These are phyloP conservation scores for Dothistroma septosporum DNA, from an alignment of 2,329 filamentous ascomycete genomes.

Conservation along the genomic window DNA sequence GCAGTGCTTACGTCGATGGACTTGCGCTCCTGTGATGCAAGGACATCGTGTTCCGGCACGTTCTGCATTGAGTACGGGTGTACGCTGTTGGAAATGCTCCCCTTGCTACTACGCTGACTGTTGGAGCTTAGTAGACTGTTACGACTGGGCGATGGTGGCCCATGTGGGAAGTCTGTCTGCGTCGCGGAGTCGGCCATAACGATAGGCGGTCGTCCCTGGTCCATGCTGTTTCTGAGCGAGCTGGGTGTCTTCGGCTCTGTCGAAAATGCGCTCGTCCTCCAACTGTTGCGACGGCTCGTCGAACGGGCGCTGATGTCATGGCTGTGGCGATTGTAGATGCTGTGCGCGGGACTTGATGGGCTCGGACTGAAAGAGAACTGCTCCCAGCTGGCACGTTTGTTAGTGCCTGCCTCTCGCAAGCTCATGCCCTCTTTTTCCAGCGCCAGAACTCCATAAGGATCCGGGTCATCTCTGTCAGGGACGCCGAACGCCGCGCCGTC, in stretches of 20 bases:
- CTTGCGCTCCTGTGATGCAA: conserved; percentile 14
- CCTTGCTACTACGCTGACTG: conserved; percentile 25
- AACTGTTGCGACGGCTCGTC: conserved; percentile 61
- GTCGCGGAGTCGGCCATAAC: conserved; percentile 30
- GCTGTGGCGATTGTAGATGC: conserved; percentile 61
- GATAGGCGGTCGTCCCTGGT: conserved; percentile 17
- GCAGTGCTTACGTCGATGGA: conserved; percentile 13
- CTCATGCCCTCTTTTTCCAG: conserved; percentile 86
- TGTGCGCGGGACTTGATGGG: conserved; percentile 67
- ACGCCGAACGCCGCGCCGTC: conserved; percentile 64
- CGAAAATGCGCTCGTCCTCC: conserved; percentile 36
- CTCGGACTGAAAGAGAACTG: conserved; percentile 78
- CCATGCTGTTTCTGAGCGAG: conserved; percentile 31
- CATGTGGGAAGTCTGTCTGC: conserved; percentile 27
- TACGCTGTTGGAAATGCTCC: conserved; percentile 20
- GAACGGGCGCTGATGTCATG: conserved; percentile 37
- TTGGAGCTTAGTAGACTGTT: conserved; percentile 11
- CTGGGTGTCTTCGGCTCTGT: conserved; percentile 28
- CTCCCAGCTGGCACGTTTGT: conserved; percentile 67
- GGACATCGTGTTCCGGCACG: conserved; percentile 29
- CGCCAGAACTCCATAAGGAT: conserved; percentile 86
- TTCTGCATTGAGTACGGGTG: conserved; percentile 23
- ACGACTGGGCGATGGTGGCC: conserved; percentile 19
- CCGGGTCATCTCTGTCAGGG: conserved; percentile 74
- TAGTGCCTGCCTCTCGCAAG: conserved; percentile 82